phyloP scores from a whole-genome alignment of 257 asterid genomes.

The Striga asiatica region DNA sequence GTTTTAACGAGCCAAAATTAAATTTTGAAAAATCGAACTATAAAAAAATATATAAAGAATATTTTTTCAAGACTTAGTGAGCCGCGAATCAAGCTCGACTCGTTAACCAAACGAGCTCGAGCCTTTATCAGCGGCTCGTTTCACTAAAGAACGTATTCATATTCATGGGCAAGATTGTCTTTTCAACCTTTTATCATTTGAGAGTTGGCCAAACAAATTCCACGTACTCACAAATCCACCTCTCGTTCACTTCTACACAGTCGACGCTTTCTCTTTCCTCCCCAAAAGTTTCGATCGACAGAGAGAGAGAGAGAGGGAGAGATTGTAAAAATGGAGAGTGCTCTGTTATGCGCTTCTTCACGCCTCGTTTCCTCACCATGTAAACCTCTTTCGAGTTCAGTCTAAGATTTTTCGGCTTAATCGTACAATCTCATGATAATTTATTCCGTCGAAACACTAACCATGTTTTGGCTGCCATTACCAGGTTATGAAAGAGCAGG shows the following conservation, averaged over 20 bases:
- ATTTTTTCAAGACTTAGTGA: too few relatives aligned
- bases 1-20: too few relatives aligned
- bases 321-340: slow-evolving; percentile 32
- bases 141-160: too few relatives aligned
- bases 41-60: too few relatives aligned
- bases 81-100: too few relatives aligned
- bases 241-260: neutral
- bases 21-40: too few relatives aligned
- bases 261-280: neutral
- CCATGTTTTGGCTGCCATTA: neutral
- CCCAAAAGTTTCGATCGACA: too few relatives aligned
- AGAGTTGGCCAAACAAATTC: neutral
- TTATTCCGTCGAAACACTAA: neutral
- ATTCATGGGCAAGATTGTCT: neutral
- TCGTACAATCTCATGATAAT: neutral
- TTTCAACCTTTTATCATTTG: neutral
- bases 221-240: neutral
- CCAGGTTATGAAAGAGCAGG: slow-evolving; percentile 33
- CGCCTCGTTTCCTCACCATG: slow-evolving; percentile 30
- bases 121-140: too few relatives aligned
- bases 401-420: neutral
- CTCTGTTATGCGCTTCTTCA: slow-evolving; percentile 43
- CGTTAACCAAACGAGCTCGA: too few relatives aligned
- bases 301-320: neutral
- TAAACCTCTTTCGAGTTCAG: slow-evolving; percentile 18